These are phyloP conservation scores for Cinchona pubescens DNA, from an alignment of 257 asterid species.

Conservation along the genomic window DNA sequence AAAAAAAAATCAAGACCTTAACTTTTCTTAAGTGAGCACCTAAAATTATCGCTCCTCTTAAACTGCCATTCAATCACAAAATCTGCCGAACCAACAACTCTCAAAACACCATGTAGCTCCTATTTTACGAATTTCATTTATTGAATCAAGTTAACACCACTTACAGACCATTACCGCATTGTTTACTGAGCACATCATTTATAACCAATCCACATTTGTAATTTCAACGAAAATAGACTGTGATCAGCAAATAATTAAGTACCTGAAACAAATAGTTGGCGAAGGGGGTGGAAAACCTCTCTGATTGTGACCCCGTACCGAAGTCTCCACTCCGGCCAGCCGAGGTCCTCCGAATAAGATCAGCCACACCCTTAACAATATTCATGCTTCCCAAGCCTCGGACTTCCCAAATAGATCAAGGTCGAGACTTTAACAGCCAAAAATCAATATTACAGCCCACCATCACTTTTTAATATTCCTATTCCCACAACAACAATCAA, in stretches of 20 bases:
- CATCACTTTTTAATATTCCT: conserved; percentile 34
- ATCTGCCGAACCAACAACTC: neutral
- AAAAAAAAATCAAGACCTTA: neutral
- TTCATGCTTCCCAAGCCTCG: conserved; percentile 59
- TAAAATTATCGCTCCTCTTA: neutral
- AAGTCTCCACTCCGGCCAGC: conserved; percentile 61
- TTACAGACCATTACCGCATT: too few relatives aligned
- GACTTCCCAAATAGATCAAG: conserved; percentile 26
- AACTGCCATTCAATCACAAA: neutral
- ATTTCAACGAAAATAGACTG: neutral
- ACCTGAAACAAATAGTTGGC: conserved; percentile 73
- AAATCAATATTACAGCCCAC: conserved; percentile 30
- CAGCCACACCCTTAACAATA: conserved; percentile 94
- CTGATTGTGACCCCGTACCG: conserved; percentile 42
- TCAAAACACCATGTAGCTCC: neutral
- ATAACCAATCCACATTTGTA: too few relatives aligned
- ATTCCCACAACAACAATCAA: neutral
- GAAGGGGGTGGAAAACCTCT: conserved; percentile 65
- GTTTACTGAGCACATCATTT: neutral
- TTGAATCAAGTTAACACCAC: too few relatives aligned
- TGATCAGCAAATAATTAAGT: neutral
- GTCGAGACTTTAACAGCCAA: conserved; percentile 42
- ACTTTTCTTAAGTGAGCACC: neutral
- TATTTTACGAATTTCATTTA: neutral
- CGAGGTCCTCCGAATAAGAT: conserved; percentile 77